Evolutionary conservation across 805 yeast genomes (phyloP).

Genomic region (Candida insectalens): DNA sequence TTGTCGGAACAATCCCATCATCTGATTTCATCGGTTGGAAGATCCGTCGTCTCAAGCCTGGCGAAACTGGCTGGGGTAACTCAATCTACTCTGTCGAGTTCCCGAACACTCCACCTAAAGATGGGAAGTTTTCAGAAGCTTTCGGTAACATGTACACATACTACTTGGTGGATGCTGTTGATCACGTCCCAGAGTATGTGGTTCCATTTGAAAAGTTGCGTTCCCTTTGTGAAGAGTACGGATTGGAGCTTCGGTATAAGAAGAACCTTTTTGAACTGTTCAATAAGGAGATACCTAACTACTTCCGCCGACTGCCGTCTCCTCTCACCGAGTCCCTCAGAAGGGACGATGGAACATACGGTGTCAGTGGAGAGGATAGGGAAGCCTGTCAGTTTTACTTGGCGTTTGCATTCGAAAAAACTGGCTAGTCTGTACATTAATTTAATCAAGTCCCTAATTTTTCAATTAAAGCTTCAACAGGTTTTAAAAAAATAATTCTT

Average conservation of each 20-base stretch:
- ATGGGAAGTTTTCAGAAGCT: conserved; percentile 63
- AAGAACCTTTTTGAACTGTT: conserved; percentile 78
- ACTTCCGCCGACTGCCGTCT: conserved; percentile 47
- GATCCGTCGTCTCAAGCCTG: conserved; percentile 39
- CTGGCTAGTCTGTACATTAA: conserved; percentile 10
- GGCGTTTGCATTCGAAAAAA: conserved; percentile 70
- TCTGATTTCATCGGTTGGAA: conserved; percentile 73
- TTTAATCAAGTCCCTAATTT: not conserved
- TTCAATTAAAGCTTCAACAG: no score
- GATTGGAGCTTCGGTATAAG: conserved; percentile 59
- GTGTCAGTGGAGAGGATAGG: conserved; percentile 81
- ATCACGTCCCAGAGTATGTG: conserved; percentile 92
- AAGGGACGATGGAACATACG: conserved; percentile 71
- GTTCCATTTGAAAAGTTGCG: conserved; percentile 89
- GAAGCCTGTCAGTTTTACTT: conserved; percentile 82
- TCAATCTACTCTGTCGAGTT: conserved; percentile 73
- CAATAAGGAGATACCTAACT: conserved; percentile 65
- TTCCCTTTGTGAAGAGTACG: conserved; percentile 75
- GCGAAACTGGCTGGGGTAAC: conserved; percentile 73
- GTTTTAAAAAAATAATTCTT: no score
- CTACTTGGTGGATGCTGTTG: conserved; percentile 85
- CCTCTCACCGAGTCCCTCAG: conserved; percentile 56
- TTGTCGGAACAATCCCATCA: conserved; percentile 92
- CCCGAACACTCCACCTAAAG: conserved; percentile 67
- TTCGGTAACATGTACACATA: conserved; percentile 81